Evolutionary conservation across 768 basidiomycete genomes (phyloP).

Genomic region (Sistotremastrum suecicum): DNA sequence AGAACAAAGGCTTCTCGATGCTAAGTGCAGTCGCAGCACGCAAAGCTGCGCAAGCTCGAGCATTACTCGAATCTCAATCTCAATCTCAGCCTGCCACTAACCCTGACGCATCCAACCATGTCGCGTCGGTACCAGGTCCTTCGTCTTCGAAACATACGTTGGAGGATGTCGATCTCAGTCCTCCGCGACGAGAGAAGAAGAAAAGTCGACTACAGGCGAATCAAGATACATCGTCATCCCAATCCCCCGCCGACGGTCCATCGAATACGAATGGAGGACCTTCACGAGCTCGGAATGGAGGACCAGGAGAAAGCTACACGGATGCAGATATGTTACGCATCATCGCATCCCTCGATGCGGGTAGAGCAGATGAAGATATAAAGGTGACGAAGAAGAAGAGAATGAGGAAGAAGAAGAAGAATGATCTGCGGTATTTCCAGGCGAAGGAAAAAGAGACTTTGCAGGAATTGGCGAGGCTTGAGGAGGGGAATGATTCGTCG

Average conservation of each 20-base stretch:
- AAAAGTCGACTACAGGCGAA: neutral
- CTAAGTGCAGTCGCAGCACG: constrained; percentile 63
- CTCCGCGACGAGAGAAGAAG: neutral
- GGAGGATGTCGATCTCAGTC: neutral
- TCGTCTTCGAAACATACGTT: too few species aligned
- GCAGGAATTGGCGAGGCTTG: constrained; percentile 19
- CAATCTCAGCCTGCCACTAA: constrained; percentile 10
- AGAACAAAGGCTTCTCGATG: constrained; percentile 22
- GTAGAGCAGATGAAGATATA: constrained; percentile 3
- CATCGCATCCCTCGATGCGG: too few species aligned
- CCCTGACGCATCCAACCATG: constrained; percentile 11
- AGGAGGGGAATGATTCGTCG: constrained; percentile 9
- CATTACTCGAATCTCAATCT: neutral
- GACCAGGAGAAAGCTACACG: constrained; percentile 15
- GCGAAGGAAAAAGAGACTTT: constrained; percentile 17
- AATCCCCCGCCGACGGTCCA: neutral
- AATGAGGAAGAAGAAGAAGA: constrained; percentile 8
- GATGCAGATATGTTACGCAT: too few species aligned
- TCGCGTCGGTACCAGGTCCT: too few species aligned
- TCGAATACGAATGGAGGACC: too few species aligned
- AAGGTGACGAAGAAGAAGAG: constrained; percentile 14
- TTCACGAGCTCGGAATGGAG: constrained; percentile 9
- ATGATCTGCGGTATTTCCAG: constrained; percentile 20
- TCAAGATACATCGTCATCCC: neutral
- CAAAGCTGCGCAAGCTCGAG: constrained; percentile 30